These are phyloP conservation scores for Penicillium sp. DNA, from an alignment of 2,329 filamentous ascomycete species.

Conservation along the genomic window DNA sequence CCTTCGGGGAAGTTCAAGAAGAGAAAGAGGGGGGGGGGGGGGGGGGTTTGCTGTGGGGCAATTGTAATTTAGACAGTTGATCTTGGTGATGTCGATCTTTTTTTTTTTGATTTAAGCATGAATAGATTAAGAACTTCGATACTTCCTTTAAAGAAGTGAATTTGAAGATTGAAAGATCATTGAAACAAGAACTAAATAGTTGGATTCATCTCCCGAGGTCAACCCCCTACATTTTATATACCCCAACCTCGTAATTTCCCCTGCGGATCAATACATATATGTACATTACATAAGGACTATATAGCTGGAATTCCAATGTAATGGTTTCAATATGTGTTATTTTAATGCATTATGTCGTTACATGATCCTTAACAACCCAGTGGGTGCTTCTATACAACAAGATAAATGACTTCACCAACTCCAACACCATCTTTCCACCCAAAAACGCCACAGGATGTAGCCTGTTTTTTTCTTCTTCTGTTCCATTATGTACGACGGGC, in stretches of 20 bases:
- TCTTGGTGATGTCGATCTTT: background rate
- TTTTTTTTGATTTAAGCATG: conserved; percentile 2
- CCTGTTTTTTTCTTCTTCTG: background rate
- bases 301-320: background rate
- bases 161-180: background rate
- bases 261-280: background rate
- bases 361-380: background rate
- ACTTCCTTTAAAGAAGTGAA: background rate
- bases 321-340: background rate
- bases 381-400: background rate
- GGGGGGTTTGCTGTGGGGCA: conserved; percentile 18
- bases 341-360: conserved; percentile 3
- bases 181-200: background rate
- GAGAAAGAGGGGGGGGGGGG: conserved; percentile 11
- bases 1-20: background rate
- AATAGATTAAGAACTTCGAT: background rate
- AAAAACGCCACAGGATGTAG: background rate
- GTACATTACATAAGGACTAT: background rate
- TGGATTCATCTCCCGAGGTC: background rate
- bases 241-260: background rate
- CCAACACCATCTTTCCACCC: background rate
- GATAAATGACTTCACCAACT: background rate
- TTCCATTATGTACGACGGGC: conserved; percentile 1
- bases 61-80: conserved; percentile 1
- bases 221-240: background rate